Evolutionary conservation across 305 asterid genomes (phyloP), one percentile per base, ranked within the genome.

Genomic region (Plantago lanceolata): DNA sequence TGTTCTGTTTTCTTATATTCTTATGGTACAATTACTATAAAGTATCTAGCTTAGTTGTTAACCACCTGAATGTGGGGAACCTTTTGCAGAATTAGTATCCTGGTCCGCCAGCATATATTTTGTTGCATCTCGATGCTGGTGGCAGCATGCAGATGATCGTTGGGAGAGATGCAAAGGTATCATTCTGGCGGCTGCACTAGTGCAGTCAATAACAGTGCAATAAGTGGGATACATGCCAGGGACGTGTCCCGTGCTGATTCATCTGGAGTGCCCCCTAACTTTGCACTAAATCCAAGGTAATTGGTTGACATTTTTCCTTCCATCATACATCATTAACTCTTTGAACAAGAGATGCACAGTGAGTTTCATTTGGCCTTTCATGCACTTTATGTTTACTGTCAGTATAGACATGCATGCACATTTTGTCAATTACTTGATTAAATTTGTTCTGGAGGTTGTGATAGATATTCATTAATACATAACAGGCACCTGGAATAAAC

Each of bases 151-250:
- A 76, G 99, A 81, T 86, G 80, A 82, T 81, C 75, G 88, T 80
- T 75, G 71, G 95, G 72, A 85, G 90, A 87, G 79, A 93, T 93
- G 99, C 99, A 90, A 82, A 90, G 96, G 85, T 90, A 87, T 90
- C 99, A 90, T 82, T 74, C 81, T 78, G 78, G 81, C 78, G 85
- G 86, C 97, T 84, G 97, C 99, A 84, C 81, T 77, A 84, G 94
- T 86, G 97, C 97, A 90, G 95, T 93, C 72, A 93, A 86, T 70
- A 89, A 85, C 79, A 73, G 84, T 85, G 81, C 85, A 59, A 67
- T 81, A 71, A 68, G 82, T 59, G 97, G 95, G 74, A 31, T 86
- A 75, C 88, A 88, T 72, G 71, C 88, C 44, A 83, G 96, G 85
- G 99, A 93, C 64, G 58, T 75, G 51, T 78, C 94, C 66, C 92